These are phyloP conservation scores for Hygrophorus russula DNA, from an alignment of 768 basidiomycete genomes.

Conservation along the genomic window DNA sequence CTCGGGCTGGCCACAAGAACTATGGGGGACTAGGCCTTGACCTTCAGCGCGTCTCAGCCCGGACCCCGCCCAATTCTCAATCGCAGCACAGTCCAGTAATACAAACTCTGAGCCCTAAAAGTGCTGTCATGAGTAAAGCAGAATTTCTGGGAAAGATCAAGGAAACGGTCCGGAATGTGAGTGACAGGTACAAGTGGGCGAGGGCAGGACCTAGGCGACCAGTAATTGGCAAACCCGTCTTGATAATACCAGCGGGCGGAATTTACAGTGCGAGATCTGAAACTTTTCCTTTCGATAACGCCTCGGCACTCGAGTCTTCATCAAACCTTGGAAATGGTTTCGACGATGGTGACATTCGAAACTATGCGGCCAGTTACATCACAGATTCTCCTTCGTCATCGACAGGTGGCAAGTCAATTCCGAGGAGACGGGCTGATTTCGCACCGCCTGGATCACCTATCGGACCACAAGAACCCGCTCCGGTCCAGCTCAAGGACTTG, in stretches of 20 bases:
- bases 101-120: conserved; percentile 26
- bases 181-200: conserved; percentile 40
- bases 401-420: conserved; percentile 54
- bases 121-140: conserved; percentile 50
- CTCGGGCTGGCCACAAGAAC: conserved; percentile 11
- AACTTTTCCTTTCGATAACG: conserved; percentile 15
- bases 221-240: conserved; percentile 49
- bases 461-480: conserved; percentile 13
- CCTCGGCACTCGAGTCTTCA: conserved; percentile 19
- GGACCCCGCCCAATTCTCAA: conserved; percentile 23
- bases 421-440: conserved; percentile 59
- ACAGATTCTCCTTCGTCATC: conserved; percentile 56
- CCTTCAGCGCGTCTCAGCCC: conserved; percentile 37
- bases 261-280: conserved; percentile 1
- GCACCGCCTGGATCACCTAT: conserved; percentile 38
- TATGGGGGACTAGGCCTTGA: conserved; percentile 34
- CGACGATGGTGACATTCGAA: conserved; percentile 25
- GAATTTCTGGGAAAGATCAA: conserved; percentile 58
- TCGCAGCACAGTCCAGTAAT: conserved; percentile 15
- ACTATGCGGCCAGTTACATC: conserved; percentile 31
- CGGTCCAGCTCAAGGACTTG: conserved; percentile 28
- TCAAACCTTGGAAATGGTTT: conserved; percentile 23
- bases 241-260: conserved; percentile 15
- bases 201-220: conserved; percentile 26
- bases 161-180: conserved; percentile 57